Percentiles rank a stretch among this genome's conserved stretches.
These are phyloP conservation scores for Punctularia strigosozonata DNA, from an alignment of 768 basidiomycete genomes.

Conservation along the genomic window DNA sequence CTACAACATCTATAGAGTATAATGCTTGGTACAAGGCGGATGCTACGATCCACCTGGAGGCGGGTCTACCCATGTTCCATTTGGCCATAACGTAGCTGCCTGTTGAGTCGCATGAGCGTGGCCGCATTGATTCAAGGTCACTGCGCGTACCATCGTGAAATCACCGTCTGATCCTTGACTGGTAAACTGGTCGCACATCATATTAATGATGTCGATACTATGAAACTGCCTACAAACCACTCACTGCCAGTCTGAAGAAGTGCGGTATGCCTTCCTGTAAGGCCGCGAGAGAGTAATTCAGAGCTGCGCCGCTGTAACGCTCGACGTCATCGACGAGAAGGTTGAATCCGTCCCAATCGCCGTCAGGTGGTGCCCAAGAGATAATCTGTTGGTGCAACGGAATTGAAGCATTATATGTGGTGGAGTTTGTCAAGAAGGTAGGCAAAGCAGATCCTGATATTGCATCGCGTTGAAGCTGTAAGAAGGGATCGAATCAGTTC, in stretches of 20 bases:
- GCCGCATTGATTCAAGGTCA: too few relatives aligned
- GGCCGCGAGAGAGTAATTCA: slow-evolving; percentile 60
- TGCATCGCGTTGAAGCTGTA: slow-evolving; percentile 63
- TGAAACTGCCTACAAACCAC: slow-evolving; percentile 24
- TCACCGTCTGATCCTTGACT: slow-evolving; percentile 34
- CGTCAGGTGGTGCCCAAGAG: slow-evolving; percentile 22
- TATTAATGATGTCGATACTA: too few relatives aligned
- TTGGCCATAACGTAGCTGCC: slow-evolving; percentile 64
- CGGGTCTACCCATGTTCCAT: slow-evolving; percentile 76
- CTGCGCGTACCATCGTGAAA: too few relatives aligned
- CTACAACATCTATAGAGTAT: not conserved
- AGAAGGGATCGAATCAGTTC: slow-evolving; percentile 1
- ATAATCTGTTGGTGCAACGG: slow-evolving; percentile 27
- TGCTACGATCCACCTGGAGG: slow-evolving; percentile 49
- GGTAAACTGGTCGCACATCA: too few relatives aligned
- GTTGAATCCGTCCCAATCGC: slow-evolving; percentile 64
- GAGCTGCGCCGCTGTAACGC: slow-evolving; percentile 54
- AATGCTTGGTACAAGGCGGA: too few relatives aligned
- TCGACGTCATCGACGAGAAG: slow-evolving; percentile 84
- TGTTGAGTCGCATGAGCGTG: too few relatives aligned
- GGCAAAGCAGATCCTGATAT: slow-evolving; percentile 60
- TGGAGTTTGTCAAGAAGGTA: slow-evolving; percentile 63
- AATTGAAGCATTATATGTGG: slow-evolving; percentile 45
- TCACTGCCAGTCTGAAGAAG: slow-evolving; percentile 72
- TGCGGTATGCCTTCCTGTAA: slow-evolving; percentile 52